phyloP scores from a whole-genome alignment of 495 filamentous ascomycete genomes.

The Friedmanniomyces simplex region DNA sequence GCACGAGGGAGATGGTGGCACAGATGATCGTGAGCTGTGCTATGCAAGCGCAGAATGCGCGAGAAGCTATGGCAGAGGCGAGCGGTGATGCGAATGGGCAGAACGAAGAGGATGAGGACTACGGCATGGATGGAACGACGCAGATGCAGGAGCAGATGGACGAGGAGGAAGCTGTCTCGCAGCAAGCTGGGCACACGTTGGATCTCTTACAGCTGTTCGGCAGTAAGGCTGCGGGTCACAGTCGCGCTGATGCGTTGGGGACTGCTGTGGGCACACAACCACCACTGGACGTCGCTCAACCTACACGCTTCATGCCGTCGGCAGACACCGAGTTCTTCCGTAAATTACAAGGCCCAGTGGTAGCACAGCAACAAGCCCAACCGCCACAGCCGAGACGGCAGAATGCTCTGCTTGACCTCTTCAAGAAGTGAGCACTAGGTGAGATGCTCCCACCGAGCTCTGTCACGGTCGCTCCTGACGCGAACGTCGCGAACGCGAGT shows the following conservation, averaged over 20 bases:
- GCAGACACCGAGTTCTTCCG: constrained; percentile 21
- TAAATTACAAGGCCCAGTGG: not conserved
- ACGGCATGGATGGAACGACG: constrained; percentile 6
- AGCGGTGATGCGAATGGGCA: constrained; percentile 2
- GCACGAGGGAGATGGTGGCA: constrained; percentile 45
- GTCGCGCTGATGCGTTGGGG: not conserved
- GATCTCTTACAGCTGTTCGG: constrained; percentile 14
- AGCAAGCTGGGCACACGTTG: constrained; percentile 8
- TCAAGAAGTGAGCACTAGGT: constrained; percentile 11
- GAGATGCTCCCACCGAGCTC: no score
- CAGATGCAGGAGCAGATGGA: constrained; percentile 3
- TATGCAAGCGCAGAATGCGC: constrained; percentile 37
- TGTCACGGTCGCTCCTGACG: no score
- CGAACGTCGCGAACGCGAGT: no score
- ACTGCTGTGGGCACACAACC: not conserved
- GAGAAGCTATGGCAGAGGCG: constrained; percentile 34
- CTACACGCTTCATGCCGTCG: constrained; percentile 2
- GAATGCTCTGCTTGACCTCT: constrained; percentile 15
- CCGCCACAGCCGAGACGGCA: constrained; percentile 8
- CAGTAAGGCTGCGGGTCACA: not conserved
- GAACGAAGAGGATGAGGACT: constrained; percentile 22
- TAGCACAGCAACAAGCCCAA: constrained; percentile 1
- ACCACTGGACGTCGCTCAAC: not conserved
- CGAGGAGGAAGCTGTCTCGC: constrained; percentile 6
- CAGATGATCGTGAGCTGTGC: constrained; percentile 47